phyloP scores from a whole-genome alignment of 495 filamentous ascomycete species.

The Penicillium herquei region DNA sequence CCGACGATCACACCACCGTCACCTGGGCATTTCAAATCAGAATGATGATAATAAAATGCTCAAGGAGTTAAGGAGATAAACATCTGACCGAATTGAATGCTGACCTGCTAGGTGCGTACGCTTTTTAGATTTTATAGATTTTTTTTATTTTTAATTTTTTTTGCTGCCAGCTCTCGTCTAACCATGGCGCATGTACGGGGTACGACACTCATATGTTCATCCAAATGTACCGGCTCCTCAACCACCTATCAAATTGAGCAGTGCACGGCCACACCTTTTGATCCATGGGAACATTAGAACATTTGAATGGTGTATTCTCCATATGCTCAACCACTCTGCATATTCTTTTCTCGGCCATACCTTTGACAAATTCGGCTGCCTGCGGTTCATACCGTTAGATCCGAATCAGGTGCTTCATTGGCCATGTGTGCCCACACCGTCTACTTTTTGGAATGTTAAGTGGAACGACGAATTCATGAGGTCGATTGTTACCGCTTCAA shows the following conservation, averaged over 20 bases:
- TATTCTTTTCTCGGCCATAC: background rate
- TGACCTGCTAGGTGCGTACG: background rate
- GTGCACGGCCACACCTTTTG: conserved; percentile 7
- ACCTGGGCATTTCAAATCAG: too few relatives aligned
- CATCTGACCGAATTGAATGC: background rate
- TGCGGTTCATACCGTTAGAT: background rate
- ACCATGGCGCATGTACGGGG: too few relatives aligned
- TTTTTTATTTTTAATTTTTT: too few relatives aligned
- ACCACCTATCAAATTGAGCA: conserved; percentile 14
- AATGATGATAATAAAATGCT: too few relatives aligned
- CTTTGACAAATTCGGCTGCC: conserved; percentile 4
- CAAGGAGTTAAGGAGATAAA: background rate
- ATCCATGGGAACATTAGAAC: background rate
- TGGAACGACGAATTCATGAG: background rate
- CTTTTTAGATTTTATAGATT: background rate
- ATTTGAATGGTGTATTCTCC: background rate
- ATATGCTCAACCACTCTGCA: background rate
- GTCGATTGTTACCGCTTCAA: background rate
- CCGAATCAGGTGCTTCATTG: background rate
- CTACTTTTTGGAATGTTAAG: background rate
- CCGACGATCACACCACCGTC: background rate
- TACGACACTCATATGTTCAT: too few relatives aligned
- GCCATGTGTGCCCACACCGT: background rate
- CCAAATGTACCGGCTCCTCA: background rate
- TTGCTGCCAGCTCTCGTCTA: too few relatives aligned